Base-by-base conservation (phyloP, 306 rosid species). In the Fragaria iinumae region DNA sequence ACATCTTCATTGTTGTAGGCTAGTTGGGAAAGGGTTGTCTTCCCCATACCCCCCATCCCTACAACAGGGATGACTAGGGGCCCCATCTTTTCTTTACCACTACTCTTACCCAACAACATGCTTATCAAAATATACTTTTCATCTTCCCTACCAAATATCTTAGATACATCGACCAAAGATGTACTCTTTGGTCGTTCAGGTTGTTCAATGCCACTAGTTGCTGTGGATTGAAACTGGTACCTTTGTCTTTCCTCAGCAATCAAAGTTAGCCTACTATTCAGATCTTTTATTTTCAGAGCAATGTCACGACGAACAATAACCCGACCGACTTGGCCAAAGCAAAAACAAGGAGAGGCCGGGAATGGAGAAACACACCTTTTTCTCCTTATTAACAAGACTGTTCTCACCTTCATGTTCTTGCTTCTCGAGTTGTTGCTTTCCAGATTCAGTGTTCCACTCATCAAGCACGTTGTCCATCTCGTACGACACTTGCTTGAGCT, bases 11-110 rank as follows among this genome's bases (percentile, higher is more conserved):
- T 74, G 29, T 77, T 55, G 52, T 2, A 13, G 17, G 52, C 52
- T 47, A 47, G 52, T 47, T 47, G 52, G 13, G 52, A 14, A 47
- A 47, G 52, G 4, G 52, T 47, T 16, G 18, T 47, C 52, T 77
- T 77, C 2, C 80, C 80, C 4, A 77, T 60, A 69, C n/a, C 27
- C 20, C 75, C 73, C 36, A 56, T 67, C 57, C 80, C 80, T 27
- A 77, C 57, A 56, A 77, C 27, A 43, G 75, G 60, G 56, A 77
- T 56, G 20, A 77, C 32, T 3, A 55, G 18, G n/a, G 34, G 45
- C 11, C 25, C 47, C 4, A 2, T 20, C 3, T n/a, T 2, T 9
- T n/a, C 38, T 6, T 18, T 2, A 43, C 69, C 9, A 5, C 2
- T 57, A 49, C 59, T 55, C 23, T 27, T 59, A 32, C 70, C 13